phyloP scores from a whole-genome alignment of 1,139 yeast genomes.

The Yamadazyma diospyri region DNA sequence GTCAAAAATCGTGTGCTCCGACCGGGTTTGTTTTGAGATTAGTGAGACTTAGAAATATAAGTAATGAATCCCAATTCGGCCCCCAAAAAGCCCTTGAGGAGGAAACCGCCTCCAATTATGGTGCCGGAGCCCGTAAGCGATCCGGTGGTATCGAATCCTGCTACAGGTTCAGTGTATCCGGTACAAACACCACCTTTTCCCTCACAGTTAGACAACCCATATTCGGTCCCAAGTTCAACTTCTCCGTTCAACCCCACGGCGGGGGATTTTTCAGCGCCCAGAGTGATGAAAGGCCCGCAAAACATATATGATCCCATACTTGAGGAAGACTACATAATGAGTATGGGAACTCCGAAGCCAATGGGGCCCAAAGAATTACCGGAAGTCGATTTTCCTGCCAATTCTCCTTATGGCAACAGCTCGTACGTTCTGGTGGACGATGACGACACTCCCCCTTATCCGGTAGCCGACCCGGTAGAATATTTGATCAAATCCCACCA shows the following conservation, averaged over 20 bases:
- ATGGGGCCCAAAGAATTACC: conserved; percentile 43
- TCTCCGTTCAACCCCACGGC: too few species aligned
- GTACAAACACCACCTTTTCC: too few species aligned
- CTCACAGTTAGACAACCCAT: too few species aligned
- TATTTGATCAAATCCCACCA: conserved; percentile 3
- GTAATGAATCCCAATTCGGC: conserved; percentile 9
- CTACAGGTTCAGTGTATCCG: too few species aligned
- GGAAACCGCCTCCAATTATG: conserved; percentile 29
- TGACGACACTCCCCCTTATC: conserved; percentile 14
- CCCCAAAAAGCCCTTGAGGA: conserved; percentile 20
- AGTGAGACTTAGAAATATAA: too few species aligned
- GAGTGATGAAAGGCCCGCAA: conserved; percentile 3
- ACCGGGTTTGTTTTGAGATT: too few species aligned
- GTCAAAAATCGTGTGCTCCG: too few species aligned
- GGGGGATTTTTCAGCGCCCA: neutral
- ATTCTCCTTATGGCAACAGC: conserved; percentile 3
- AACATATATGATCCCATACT: conserved; percentile 1
- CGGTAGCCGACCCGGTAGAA: conserved; percentile 13
- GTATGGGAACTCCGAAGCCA: conserved; percentile 34
- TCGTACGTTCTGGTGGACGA: conserved; percentile 1
- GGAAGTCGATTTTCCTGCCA: conserved; percentile 22
- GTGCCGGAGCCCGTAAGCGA: neutral
- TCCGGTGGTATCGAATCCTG: too few species aligned
- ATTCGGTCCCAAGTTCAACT: too few species aligned
- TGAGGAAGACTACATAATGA: conserved; percentile 13